Evolutionary conservation across 345 rosid genomes (phyloP), one percentile per base, ranked within the genome.

Genomic region (Ricinus communis): DNA sequence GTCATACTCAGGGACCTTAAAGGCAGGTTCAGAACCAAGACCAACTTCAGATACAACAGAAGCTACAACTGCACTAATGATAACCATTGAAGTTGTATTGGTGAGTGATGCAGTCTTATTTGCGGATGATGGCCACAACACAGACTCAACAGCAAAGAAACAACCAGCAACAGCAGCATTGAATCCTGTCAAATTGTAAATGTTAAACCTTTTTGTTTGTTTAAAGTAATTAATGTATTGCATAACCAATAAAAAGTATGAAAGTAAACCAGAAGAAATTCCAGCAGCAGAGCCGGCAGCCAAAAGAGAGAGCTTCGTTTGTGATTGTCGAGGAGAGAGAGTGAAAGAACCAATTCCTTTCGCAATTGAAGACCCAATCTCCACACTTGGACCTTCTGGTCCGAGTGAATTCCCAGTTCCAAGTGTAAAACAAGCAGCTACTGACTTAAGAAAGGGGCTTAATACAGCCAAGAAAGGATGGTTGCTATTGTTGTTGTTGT

Each of bases 111-210:
- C 28, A 24, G 93, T 80, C 21, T 85, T 84, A 71, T 88, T 88
- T 38, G 66, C 58, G 2, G 87, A 85, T 0, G 98, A 85, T 62
- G 97, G 97, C 96, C 98, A 89, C 79, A 93, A 75, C 66, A 91
- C 96, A 5, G 97, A 93, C 74, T 93, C 98, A 46, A 91, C 93
- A 10, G 97, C 96, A 30, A 93, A 93, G 80, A 91, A 93, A 62
- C 97, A 93, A 68, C 98, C 97, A 67, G 96, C 97, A 77, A 93
- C 98, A 36, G 98, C 98, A 52, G 98, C 96, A 71, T 93, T 93
- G 84, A 93, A 93, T 57, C 98, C 97, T 93, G 78, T 12, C 47
- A 43, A 9, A 43, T 8, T 43, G 47, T n/a, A 43, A 9, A 43
- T 9, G 47, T 6, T 33, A 33, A n/a, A n/a, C n/a, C n/a, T n/a